Conservation (phyloP, 192 early-diverging fungal species). For the Phycomyces blakesleeanus region DNA sequence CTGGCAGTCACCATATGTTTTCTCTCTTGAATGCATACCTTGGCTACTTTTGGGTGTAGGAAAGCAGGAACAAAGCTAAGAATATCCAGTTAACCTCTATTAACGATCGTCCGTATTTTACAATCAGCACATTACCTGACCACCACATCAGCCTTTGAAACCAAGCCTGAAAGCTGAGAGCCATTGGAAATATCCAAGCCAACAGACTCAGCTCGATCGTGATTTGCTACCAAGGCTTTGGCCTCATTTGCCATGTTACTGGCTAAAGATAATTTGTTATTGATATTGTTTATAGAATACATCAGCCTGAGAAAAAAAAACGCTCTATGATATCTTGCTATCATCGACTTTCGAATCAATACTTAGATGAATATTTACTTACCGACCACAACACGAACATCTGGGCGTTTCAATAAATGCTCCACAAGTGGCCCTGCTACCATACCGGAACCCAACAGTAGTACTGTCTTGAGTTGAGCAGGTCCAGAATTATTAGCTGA, state of each 20-base stretch:
- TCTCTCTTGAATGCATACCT: conserved; percentile 70
- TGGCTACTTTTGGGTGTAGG: conserved; percentile 75
- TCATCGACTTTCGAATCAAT: too few relatives aligned
- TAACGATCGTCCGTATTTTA: not conserved
- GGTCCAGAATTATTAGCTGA: not conserved
- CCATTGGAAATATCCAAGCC: conserved; percentile 72
- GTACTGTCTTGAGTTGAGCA: conserved; percentile 33
- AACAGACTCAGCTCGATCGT: conserved; percentile 57
- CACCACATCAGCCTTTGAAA: conserved; percentile 79
- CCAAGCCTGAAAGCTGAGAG: conserved; percentile 50
- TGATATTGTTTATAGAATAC: not conserved
- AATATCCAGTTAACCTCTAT: not conserved
- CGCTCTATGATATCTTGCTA: too few relatives aligned
- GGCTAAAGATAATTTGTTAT: conserved; percentile 50
- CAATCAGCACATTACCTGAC: conserved; percentile 52
- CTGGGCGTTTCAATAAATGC: conserved; percentile 60
- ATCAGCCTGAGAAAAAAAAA: too few relatives aligned
- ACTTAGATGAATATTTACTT: too few relatives aligned
- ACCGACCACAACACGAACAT: conserved; percentile 71
- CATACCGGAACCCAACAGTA: conserved; percentile 68
- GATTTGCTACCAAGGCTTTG: conserved; percentile 55
- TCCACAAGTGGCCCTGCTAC: conserved; percentile 91
- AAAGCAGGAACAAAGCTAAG: conserved; percentile 82
- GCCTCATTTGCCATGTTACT: conserved; percentile 77
- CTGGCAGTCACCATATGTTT: conserved; percentile 96